Conservation (phyloP, 75 land plant genomes). For the Isoetes taiwanensis region DNA sequence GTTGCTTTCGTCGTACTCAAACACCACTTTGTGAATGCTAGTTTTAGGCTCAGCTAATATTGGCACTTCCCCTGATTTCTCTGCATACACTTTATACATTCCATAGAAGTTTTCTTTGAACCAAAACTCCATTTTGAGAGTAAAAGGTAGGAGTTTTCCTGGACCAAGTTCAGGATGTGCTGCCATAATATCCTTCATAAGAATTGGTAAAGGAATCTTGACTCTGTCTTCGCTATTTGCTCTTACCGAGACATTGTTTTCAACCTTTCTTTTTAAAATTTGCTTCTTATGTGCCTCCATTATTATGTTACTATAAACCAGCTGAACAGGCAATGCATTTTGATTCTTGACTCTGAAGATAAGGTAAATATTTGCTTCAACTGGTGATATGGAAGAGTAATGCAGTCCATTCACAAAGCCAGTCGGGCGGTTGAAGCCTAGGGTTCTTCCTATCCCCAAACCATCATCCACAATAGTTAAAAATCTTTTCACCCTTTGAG, state of each 20-base stretch:
- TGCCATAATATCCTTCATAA: background rate
- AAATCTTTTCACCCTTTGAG: too few species aligned
- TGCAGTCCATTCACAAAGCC: too few species aligned
- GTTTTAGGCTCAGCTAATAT: background rate
- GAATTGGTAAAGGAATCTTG: background rate
- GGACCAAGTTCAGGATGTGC: background rate
- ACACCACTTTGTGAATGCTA: background rate
- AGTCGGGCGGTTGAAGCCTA: too few species aligned
- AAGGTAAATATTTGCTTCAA: too few species aligned
- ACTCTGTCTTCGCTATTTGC: background rate
- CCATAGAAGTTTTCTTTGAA: constrained; percentile 2
- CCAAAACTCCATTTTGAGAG: background rate
- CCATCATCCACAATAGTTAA: too few species aligned
- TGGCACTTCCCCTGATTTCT: background rate
- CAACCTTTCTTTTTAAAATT: background rate
- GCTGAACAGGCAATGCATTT: too few species aligned
- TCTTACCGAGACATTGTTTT: background rate
- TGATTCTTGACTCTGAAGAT: too few species aligned
- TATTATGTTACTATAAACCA: too few species aligned
- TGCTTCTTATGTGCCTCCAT: too few species aligned
- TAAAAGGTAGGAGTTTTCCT: background rate
- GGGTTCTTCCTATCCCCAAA: too few species aligned
- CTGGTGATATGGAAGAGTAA: too few species aligned
- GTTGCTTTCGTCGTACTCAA: background rate
- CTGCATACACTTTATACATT: background rate